phyloP scores from a whole-genome alignment of 441 rosid genomes.

The Populus hybrid region DNA sequence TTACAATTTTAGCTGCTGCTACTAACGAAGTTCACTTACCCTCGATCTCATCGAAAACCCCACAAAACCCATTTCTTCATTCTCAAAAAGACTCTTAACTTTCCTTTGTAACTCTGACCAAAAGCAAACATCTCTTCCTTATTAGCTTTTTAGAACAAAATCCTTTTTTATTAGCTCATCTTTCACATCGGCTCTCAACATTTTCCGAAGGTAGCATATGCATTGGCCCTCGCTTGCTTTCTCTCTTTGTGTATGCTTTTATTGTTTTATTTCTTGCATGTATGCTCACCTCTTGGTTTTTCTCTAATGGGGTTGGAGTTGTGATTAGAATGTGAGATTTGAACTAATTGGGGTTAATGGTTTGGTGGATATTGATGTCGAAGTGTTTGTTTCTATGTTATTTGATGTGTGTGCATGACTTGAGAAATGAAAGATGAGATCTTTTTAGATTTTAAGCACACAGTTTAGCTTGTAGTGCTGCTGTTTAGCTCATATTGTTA shows the following conservation, averaged over 20 bases:
- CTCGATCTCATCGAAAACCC: background rate
- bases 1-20: background rate
- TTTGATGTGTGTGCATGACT: background rate
- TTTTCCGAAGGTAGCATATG: slow-evolving; percentile 29
- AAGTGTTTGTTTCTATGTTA: background rate
- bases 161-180: background rate
- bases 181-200: slow-evolving; percentile 23
- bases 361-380: background rate
- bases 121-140: background rate
- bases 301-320: too few species aligned
- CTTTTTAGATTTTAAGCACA: background rate
- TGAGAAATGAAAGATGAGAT: background rate
- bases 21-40: background rate
- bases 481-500: background rate
- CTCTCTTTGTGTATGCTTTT: background rate
- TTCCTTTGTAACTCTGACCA: slow-evolving; percentile 23
- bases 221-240: background rate
- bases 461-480: background rate
- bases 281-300: too few species aligned
- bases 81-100: background rate
- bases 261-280: background rate
- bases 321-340: background rate
- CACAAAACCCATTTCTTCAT: background rate
- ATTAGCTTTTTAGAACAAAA: background rate
- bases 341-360: background rate